Evolutionary conservation across 768 basidiomycete species (phyloP), one percentile per base, ranked within the genome.

Genomic region (Leucosporidium scottii): DNA sequence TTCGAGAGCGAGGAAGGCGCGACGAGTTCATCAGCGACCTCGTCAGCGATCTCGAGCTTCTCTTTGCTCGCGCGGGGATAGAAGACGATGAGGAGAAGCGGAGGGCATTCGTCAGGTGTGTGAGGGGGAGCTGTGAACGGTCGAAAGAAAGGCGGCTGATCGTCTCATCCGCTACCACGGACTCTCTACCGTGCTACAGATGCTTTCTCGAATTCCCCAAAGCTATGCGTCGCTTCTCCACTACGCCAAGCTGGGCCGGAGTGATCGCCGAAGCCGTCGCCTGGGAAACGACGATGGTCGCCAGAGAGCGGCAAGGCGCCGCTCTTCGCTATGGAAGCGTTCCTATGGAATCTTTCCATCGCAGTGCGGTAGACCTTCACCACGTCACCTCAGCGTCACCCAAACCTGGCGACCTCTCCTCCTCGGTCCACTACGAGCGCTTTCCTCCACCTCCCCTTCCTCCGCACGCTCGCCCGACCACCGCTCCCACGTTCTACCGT

Each of bases 41-140:
- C 18, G 27, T 69, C 3, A 39, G 39, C 60, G 68, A 69, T 31
- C 48, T 69, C 59, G 68, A 69, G 25, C 28, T 55, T 17, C 64
- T 69, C 4, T 61, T 65, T 25, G 39, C 50, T 3, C 50, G 60
- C 12, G 62, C 59, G 1, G 63, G 55, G 0, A 21, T 66, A 0
- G 20, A 13, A 6, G 65, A 66, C 6, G 65, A 66, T 39, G 53
- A 34, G 25, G 31, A 47, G 44, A 54, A 27, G 31, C 23, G n/a
- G 18, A 3, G 49, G 12, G 34, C 7, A 0, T 61, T 65, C 60
- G 23, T 60, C 17, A 53, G 34, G 67, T 64, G 50, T 30, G 60
- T 44, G 7, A 54, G 28, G 7, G 20, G 15, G n/a, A 28, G 51
- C 51, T 15, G 25, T 15, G 51, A 5, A 15, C 25, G 8, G 3